These are phyloP conservation scores for Beauveria australis DNA, from an alignment of 2,329 filamentous ascomycete species.

Conservation along the genomic window DNA sequence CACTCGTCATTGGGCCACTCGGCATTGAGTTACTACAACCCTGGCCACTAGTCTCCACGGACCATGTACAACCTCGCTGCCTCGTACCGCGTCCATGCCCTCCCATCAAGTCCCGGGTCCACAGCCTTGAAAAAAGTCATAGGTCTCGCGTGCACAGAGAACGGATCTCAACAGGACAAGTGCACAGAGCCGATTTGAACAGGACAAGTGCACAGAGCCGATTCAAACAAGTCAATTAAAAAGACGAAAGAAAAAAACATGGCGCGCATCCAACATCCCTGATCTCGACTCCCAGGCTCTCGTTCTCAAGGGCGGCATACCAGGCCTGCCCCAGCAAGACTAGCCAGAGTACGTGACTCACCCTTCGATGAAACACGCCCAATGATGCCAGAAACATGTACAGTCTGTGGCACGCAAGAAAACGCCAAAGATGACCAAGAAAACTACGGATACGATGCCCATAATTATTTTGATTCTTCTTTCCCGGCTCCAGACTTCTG, in stretches of 20 bases:
- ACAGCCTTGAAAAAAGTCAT: not conserved
- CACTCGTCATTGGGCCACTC: no score
- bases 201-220: no score
- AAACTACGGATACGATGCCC: not conserved
- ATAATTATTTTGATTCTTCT: not conserved
- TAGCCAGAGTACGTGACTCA: slow-evolving; percentile 23
- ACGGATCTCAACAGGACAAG: not conserved
- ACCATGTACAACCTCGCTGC: no score
- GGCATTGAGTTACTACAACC: no score
- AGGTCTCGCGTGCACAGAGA: not conserved
- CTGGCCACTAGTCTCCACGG: no score
- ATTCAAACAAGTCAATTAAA: not conserved
- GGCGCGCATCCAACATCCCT: not conserved
- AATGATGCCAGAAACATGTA: slow-evolving; percentile 20
- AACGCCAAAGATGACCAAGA: not conserved
- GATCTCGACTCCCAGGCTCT: not conserved
- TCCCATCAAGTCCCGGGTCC: not conserved
- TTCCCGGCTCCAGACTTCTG: not conserved
- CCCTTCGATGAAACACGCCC: slow-evolving; percentile 23
- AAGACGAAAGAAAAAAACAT: not conserved
- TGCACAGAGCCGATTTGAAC: no score
- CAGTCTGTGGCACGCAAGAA: slow-evolving; percentile 12
- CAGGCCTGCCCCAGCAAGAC: slow-evolving; percentile 3
- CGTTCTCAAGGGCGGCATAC: slow-evolving; percentile 2
- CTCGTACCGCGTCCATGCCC: not conserved